Conservation (phyloP, 768 basidiomycete genomes). For the Kwoniella bestiolae region DNA sequence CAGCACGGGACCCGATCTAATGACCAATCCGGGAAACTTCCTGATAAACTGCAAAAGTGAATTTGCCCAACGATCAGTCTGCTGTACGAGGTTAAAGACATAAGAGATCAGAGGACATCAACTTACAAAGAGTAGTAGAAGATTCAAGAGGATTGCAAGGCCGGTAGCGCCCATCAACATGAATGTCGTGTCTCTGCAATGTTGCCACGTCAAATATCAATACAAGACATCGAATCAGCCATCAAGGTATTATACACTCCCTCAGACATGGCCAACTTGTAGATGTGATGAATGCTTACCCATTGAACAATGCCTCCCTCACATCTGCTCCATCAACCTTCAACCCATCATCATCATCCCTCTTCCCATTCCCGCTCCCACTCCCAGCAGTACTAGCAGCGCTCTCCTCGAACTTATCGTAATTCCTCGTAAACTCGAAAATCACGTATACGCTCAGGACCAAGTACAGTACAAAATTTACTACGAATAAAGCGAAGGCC, state of each 20-base stretch:
- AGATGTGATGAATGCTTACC: too few relatives aligned
- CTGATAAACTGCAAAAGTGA: constrained; percentile 17
- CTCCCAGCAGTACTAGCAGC: neutral
- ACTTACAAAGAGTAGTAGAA: constrained; percentile 17
- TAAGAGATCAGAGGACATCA: neutral
- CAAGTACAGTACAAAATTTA: neutral
- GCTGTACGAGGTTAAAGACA: too few relatives aligned
- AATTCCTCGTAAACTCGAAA: constrained; percentile 3
- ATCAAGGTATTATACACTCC: constrained; percentile 1
- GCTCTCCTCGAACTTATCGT: neutral
- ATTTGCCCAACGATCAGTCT: neutral
- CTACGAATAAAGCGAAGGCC: neutral
- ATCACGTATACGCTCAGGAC: constrained; percentile 9
- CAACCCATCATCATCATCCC: neutral
- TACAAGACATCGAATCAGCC: neutral
- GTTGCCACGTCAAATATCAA: too few relatives aligned
- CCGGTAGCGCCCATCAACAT: constrained; percentile 14
- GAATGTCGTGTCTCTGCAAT: neutral
- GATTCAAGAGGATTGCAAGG: constrained; percentile 1
- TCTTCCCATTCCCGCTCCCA: neutral
- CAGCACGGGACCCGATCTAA: constrained; percentile 2
- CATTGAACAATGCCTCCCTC: too few relatives aligned
- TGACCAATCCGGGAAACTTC: constrained; percentile 6
- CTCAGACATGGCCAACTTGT: constrained; percentile 5
- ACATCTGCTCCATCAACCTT: too few relatives aligned